Conservation (phyloP, 2,329 filamentous ascomycete species). For the Fusarium chaquense region DNA sequence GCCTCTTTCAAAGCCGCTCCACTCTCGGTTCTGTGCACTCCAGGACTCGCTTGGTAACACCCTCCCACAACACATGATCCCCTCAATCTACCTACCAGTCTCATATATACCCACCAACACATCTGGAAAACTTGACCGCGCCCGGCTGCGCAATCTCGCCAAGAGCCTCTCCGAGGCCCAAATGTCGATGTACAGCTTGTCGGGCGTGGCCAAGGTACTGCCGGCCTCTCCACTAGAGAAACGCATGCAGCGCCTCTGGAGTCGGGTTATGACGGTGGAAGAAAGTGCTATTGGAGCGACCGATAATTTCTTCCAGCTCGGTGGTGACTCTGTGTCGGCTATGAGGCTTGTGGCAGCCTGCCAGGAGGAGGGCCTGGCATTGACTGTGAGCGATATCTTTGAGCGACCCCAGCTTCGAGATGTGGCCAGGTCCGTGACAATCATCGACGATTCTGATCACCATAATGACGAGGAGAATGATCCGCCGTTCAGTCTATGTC, state of each 20-base stretch:
- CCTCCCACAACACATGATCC: conserved; percentile 9
- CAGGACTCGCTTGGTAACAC: conserved; percentile 8
- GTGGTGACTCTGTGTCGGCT: conserved; percentile 7
- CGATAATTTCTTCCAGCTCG: conserved; percentile 12
- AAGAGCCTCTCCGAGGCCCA: conserved; percentile 5
- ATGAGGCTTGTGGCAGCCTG: conserved; percentile 9
- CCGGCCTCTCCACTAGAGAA: conserved; percentile 3
- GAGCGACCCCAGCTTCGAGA: conserved; percentile 10
- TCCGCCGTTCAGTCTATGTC: conserved; percentile 9
- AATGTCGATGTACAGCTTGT: conserved; percentile 7
- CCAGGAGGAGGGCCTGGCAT: conserved; percentile 8
- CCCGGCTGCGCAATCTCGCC: conserved; percentile 4
- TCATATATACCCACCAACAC: conserved; percentile 7
- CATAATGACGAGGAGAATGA: conserved; percentile 8
- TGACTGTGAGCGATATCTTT: conserved; percentile 12
- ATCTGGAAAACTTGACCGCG: conserved; percentile 9
- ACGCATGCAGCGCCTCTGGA: conserved; percentile 8
- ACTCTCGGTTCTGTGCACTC: conserved; percentile 10
- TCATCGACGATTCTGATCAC: conserved; percentile 8
- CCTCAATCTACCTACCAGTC: conserved; percentile 7
- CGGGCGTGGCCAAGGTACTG: conserved; percentile 1
- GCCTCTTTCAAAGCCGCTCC: conserved; percentile 7
- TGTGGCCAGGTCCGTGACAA: conserved; percentile 10
- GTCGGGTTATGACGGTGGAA: conserved; percentile 5
- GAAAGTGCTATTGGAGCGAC: conserved; percentile 8